Evolutionary conservation across 2,329 filamentous ascomycete genomes (phyloP).

Genomic region (Diaporthe batatas): DNA sequence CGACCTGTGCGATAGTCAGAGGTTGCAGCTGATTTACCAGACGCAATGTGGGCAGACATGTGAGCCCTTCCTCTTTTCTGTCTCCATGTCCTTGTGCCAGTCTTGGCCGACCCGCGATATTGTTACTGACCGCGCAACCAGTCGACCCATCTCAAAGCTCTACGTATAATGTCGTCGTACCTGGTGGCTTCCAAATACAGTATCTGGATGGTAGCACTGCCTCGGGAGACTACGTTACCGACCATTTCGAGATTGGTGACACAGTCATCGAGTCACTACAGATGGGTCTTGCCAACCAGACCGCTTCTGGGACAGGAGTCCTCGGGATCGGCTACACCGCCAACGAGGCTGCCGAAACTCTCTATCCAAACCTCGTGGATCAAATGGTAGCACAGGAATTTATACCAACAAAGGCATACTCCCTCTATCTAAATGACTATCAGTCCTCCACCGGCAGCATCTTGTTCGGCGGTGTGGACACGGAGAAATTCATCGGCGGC

Average conservation of each 20-base stretch:
- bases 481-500: conserved; percentile 72
- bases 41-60: conserved; percentile 57
- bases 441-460: conserved; percentile 72
- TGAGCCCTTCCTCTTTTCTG: conserved; percentile 48
- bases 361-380: conserved; percentile 73
- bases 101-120: too few relatives aligned
- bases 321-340: conserved; percentile 70
- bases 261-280: conserved; percentile 64
- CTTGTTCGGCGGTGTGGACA: conserved; percentile 79
- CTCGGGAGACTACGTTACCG: conserved; percentile 69
- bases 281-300: conserved; percentile 66
- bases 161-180: conserved; percentile 60
- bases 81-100: neutral
- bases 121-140: neutral
- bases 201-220: conserved; percentile 72
- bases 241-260: conserved; percentile 66
- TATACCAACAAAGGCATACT: conserved; percentile 76
- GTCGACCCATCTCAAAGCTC: conserved; percentile 60
- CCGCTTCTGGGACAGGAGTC: conserved; percentile 66
- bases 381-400: conserved; percentile 72
- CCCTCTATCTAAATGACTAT: conserved; percentile 71
- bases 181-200: conserved; percentile 67
- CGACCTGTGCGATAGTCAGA: conserved; percentile 55
- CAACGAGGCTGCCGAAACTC: conserved; percentile 59
- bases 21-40: conserved; percentile 53